Percentiles rank a stretch among this genome's conserved stretches.
phyloP scores from a whole-genome alignment of 2,329 filamentous ascomycete species.

The Clathrospora elynae region DNA sequence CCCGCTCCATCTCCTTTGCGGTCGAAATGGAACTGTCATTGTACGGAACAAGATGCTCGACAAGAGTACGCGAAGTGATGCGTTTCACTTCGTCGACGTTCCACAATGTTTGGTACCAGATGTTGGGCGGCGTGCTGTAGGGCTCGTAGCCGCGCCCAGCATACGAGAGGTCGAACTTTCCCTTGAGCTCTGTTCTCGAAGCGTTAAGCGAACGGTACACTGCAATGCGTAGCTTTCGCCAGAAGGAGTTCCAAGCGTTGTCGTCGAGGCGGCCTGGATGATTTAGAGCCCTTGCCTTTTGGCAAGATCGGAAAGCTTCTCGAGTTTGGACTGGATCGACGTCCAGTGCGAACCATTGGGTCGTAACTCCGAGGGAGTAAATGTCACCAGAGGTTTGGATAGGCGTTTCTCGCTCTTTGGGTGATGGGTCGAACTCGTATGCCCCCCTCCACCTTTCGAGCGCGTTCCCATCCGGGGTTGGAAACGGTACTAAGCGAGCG shows the following conservation, averaged over 20 bases:
- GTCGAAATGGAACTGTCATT: constrained; percentile 7
- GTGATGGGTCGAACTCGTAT: constrained; percentile 27
- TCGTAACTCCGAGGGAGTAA: constrained; percentile 28
- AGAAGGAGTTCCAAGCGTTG: not conserved
- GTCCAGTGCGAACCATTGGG: constrained; percentile 27
- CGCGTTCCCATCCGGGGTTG: not conserved
- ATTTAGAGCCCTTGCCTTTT: not conserved
- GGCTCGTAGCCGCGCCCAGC: constrained; percentile 1
- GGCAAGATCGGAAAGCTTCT: constrained; percentile 14
- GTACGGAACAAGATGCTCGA: not conserved
- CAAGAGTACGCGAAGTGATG: constrained; percentile 3
- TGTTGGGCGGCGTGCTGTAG: constrained; percentile 16
- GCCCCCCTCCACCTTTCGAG: constrained; percentile 18
- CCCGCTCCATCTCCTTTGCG: not conserved
- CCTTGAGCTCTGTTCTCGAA: constrained; percentile 5
- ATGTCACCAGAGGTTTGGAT: constrained; percentile 26
- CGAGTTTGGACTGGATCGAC: constrained; percentile 13
- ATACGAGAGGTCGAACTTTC: constrained; percentile 2
- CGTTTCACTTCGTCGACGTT: not conserved
- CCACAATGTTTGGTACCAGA: constrained; percentile 22
- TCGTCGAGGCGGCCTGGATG: constrained; percentile 1
- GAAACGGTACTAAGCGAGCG: constrained; percentile 15
- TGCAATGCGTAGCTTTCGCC: constrained; percentile 9
- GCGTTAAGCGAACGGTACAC: constrained; percentile 26
- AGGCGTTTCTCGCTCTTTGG: constrained; percentile 6